Evolutionary conservation across 2,329 filamentous ascomycete species (phyloP).

Genomic region (Salinomyces thailandicus): DNA sequence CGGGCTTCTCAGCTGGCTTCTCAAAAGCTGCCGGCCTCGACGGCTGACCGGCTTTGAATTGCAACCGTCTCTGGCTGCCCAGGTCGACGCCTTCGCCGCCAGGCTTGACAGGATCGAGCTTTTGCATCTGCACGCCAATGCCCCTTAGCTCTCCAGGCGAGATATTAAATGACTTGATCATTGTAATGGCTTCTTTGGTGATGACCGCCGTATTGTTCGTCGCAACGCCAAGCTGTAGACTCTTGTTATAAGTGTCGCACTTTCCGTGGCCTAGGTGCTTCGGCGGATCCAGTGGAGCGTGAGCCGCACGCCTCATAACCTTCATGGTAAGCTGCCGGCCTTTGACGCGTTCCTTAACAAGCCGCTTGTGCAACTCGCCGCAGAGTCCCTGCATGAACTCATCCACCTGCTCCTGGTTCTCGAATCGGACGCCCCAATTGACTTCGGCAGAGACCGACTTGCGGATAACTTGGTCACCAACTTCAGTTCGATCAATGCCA

Average conservation of each 20-base stretch:
- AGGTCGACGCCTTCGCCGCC: conserved; percentile 44
- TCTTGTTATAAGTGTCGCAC: conserved; percentile 91
- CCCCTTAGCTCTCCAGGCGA: conserved; percentile 88
- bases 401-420: conserved; percentile 83
- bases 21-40: conserved; percentile 23
- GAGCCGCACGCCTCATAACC: conserved; percentile 76
- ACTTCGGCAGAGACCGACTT: conserved; percentile 97
- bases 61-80: conserved; percentile 68
- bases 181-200: conserved; percentile 72
- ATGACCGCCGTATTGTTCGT: conserved; percentile 65
- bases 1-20: conserved; percentile 10
- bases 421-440: conserved; percentile 95
- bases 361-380: conserved; percentile 68
- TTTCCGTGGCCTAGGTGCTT: conserved; percentile 94
- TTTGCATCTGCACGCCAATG: conserved; percentile 86
- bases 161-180: conserved; percentile 71
- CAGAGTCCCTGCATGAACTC: conserved; percentile 81
- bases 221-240: conserved; percentile 67
- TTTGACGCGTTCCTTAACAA: conserved; percentile 75
- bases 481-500: conserved; percentile 75
- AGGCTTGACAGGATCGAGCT: conserved; percentile 67
- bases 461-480: conserved; percentile 72
- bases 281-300: conserved; percentile 80
- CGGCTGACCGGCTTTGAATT: conserved; percentile 51
- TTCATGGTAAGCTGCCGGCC: conserved; percentile 87